Conservation (phyloP, 257 asterid genomes). For the Capsicum rhomboideum region DNA sequence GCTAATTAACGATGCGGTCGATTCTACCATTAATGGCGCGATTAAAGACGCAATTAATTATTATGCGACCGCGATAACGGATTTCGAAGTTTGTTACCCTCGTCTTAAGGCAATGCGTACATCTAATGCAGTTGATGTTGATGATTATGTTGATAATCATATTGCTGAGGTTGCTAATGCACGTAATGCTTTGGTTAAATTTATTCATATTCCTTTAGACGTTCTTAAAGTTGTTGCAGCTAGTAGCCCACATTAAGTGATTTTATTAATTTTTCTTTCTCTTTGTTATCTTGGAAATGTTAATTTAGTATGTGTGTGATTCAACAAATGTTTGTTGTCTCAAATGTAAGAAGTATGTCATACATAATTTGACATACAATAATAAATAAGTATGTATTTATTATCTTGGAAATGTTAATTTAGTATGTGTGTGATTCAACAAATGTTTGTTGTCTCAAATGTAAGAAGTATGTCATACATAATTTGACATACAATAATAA, state of each 20-base stretch:
- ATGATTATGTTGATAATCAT: slow-evolving; percentile 2
- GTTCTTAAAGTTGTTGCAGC: not conserved
- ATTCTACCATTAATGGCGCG: not conserved
- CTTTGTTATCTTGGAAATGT: not conserved
- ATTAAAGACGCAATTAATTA: not conserved
- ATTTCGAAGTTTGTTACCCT: slow-evolving; percentile 1
- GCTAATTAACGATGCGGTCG: not conserved
- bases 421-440: not conserved
- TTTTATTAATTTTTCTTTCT: not conserved
- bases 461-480: not conserved
- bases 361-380: not conserved
- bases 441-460: not conserved
- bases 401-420: too few species aligned
- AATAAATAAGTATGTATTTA: not conserved
- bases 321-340: not conserved
- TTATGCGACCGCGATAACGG: not conserved
- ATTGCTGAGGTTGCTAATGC: slow-evolving; percentile 1
- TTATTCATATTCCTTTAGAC: not conserved
- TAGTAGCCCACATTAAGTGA: not conserved
- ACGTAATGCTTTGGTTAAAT: not conserved
- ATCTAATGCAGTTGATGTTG: not conserved
- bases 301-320: not conserved
- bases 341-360: not conserved
- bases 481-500: not conserved
- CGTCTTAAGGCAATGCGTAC: slow-evolving; percentile 1